phyloP scores from a whole-genome alignment of 1,139 yeast genomes.

The Pichia sp. region DNA sequence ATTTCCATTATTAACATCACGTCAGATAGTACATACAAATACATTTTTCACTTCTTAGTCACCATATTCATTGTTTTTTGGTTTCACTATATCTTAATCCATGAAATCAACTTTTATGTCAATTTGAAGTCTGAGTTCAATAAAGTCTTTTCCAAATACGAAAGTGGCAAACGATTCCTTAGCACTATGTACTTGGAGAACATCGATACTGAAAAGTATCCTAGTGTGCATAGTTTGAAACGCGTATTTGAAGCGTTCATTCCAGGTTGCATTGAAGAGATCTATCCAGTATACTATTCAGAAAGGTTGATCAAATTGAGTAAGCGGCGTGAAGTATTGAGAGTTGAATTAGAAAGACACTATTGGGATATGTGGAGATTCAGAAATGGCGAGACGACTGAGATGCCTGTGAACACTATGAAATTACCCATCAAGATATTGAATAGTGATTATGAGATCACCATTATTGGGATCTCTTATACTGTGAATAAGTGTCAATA shows the following conservation, averaged over 20 bases:
- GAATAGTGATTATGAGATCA: slow-evolving; percentile 23
- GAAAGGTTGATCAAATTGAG: slow-evolving; percentile 36
- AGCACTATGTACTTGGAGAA: slow-evolving; percentile 49
- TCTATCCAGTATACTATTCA: slow-evolving; percentile 54
- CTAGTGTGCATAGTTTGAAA: slow-evolving; percentile 36
- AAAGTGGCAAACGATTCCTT: slow-evolving; percentile 25
- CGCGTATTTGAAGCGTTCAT: slow-evolving; percentile 32
- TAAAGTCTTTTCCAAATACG: slow-evolving; percentile 20
- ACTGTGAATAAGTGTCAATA: slow-evolving; percentile 22
- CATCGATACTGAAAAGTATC: slow-evolving; percentile 39
- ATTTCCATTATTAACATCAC: slow-evolving; percentile 64
- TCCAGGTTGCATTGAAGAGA: slow-evolving; percentile 46
- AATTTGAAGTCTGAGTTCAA: slow-evolving; percentile 43
- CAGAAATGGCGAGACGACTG: slow-evolving; percentile 18
- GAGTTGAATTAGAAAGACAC: slow-evolving; percentile 41
- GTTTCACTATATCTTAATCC: slow-evolving; percentile 51
- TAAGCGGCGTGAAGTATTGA: slow-evolving; percentile 35
- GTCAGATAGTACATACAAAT: slow-evolving; percentile 40
- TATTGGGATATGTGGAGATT: slow-evolving; percentile 31
- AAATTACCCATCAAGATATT: slow-evolving; percentile 20
- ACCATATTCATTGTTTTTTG: slow-evolving; percentile 48
- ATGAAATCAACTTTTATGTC: slow-evolving; percentile 50
- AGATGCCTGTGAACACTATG: slow-evolving; percentile 11
- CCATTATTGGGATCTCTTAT: slow-evolving; percentile 33
- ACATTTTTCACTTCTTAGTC: slow-evolving; percentile 56